Evolutionary conservation across 192 early-diverging fungal species (phyloP).

Genomic region (Rhizophagus clarus): DNA sequence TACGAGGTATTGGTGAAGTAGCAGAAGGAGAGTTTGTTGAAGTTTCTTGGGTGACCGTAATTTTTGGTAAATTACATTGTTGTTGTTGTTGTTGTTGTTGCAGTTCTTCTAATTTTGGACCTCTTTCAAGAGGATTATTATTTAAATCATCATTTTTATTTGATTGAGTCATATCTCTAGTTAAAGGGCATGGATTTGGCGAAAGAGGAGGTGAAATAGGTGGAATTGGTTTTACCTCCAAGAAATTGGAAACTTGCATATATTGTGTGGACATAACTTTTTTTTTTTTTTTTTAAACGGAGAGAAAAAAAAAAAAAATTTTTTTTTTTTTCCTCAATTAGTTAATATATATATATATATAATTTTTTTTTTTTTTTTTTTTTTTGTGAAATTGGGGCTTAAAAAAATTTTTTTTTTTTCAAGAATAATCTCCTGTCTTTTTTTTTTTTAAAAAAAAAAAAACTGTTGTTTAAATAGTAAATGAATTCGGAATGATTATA

Average conservation of each 20-base stretch:
- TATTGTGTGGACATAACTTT: background rate
- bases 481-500: no score
- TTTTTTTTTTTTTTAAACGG: background rate
- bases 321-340: no score
- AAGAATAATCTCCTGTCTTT: no score
- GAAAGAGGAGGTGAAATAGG: slow-evolving; percentile 12
- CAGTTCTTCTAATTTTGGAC: background rate
- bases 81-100: background rate
- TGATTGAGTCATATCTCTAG: background rate
- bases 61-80: background rate
- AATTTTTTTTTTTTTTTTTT: no score
- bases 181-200: background rate
- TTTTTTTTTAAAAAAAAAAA: no score
- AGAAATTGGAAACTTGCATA: background rate
- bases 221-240: background rate
- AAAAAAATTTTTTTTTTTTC: no score
- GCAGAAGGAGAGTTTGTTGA: background rate
- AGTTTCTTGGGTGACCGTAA: background rate
- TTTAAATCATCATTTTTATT: background rate
- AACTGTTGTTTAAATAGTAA: no score
- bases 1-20: background rate
- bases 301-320: background rate
- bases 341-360: no score
- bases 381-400: no score
- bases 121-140: background rate